Evolutionary conservation across 192 early-diverging fungal genomes (phyloP).

Genomic region (Linnemannia zychae): DNA sequence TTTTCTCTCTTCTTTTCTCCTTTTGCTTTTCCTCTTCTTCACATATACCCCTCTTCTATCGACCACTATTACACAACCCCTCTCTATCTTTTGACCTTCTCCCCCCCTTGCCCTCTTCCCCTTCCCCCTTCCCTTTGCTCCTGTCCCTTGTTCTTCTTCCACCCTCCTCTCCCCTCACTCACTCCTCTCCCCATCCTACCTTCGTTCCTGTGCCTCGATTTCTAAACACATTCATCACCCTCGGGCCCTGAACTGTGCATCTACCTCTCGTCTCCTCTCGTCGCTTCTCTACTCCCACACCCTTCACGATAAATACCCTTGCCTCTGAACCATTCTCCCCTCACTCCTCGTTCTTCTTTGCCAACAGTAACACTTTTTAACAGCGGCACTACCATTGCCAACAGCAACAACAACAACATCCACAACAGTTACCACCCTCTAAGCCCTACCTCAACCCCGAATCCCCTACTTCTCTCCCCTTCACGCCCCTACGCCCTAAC

Average conservation of each 20-base stretch:
- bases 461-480: neutral
- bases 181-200: neutral
- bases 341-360: neutral
- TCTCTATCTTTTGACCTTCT: neutral
- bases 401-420: neutral
- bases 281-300: neutral
- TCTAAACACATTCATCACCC: neutral
- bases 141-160: neutral
- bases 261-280: no score
- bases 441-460: neutral
- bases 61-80: neutral
- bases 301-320: neutral
- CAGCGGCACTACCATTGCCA: neutral
- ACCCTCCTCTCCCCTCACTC: neutral
- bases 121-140: neutral
- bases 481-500: neutral
- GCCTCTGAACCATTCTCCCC: neutral
- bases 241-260: neutral
- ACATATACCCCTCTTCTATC: neutral
- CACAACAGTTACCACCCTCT: neutral
- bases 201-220: neutral
- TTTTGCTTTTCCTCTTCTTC: neutral
- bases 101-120: neutral
- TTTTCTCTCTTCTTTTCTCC: neutral
- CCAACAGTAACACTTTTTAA: neutral